phyloP scores from a whole-genome alignment of 2,329 filamentous ascomycete genomes.

The Zopfia rhizophila region DNA sequence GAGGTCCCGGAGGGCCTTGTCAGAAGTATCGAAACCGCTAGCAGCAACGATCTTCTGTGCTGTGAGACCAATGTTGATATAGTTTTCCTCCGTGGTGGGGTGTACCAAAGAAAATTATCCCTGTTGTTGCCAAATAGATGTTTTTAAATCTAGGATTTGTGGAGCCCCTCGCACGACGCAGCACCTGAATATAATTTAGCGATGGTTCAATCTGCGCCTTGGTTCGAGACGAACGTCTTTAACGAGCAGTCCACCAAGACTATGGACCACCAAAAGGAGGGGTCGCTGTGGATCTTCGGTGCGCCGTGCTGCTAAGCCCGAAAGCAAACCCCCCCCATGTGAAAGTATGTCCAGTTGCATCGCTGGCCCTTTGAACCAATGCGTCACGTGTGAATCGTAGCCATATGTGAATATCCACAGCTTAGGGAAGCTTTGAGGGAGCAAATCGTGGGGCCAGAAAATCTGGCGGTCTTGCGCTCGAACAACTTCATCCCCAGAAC shows the following conservation, averaged over 20 bases:
- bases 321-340: conserved; percentile 8
- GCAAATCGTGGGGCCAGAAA: conserved; percentile 23
- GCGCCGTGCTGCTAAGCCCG: not conserved
- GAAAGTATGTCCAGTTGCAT: conserved; percentile 5
- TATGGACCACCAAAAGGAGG: conserved; percentile 28
- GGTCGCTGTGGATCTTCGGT: conserved; percentile 11
- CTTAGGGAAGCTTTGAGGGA: conserved; percentile 9
- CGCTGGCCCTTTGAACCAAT: conserved; percentile 8
- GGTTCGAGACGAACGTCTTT: conserved; percentile 8
- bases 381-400: conserved; percentile 20
- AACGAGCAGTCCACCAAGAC: conserved; percentile 23
- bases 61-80: conserved; percentile 15
- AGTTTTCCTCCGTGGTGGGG: conserved; percentile 20
- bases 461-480: not conserved
- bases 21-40: conserved; percentile 18
- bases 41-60: conserved; percentile 15
- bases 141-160: conserved; percentile 2
- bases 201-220: not conserved
- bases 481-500: not conserved
- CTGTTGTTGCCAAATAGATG: conserved; percentile 11
- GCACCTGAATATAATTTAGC: conserved; percentile 8
- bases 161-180: conserved; percentile 3
- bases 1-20: conserved; percentile 15
- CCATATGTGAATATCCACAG: conserved; percentile 20
- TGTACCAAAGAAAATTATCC: conserved; percentile 18